Base-by-base conservation (phyloP, 768 basidiomycete species). In the Psilocybe cyanescens region DNA sequence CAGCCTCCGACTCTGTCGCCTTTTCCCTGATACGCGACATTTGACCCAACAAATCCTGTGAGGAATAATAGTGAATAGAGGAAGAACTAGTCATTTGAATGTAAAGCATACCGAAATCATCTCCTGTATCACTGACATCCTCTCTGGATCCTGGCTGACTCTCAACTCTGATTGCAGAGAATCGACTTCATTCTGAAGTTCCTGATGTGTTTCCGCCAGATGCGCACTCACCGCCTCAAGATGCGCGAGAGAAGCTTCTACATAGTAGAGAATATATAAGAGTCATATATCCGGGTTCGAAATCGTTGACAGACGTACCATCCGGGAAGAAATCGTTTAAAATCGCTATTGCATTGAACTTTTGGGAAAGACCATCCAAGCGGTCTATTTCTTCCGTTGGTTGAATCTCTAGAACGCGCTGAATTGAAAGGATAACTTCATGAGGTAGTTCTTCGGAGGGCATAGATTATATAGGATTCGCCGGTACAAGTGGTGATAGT, bases 1-100 rank as follows among this genome's bases (percentile, higher is more conserved):
- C 94, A 1, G 95, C 95, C 69, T 99, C 97, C 2, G 94, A 95
- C 72, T 99, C 97, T 1, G 94, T 92, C 0, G 97, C 95, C 71
- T 98, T 98, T 76, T 98, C 95, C 47, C 95, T 86, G 65, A 99
- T 97, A 58, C 91, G 90, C 39, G 91, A 95, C 87, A 98, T 97
- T 78, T 99, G 97, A 29, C 91, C 89, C 51, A 99, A 83, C 14
- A 99, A 82, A 70, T 97, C 95, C 96, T 98, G 70, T 9, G 31
- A 50, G 29, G 53, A 57, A 44, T 52, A 2, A 16, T 7, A 17
- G 8, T 59, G 19, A 51, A 24, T 3, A 7, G 16, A 19, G 0
- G 19, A 9, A 41, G 6, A 17, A 24, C 24, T 48, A 41, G 30
- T 8, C 35, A 3, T 4, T 48, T 30, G 8, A 56, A 53, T 2